Base-by-base conservation (phyloP, 306 rosid genomes). In the Myrica gale region DNA sequence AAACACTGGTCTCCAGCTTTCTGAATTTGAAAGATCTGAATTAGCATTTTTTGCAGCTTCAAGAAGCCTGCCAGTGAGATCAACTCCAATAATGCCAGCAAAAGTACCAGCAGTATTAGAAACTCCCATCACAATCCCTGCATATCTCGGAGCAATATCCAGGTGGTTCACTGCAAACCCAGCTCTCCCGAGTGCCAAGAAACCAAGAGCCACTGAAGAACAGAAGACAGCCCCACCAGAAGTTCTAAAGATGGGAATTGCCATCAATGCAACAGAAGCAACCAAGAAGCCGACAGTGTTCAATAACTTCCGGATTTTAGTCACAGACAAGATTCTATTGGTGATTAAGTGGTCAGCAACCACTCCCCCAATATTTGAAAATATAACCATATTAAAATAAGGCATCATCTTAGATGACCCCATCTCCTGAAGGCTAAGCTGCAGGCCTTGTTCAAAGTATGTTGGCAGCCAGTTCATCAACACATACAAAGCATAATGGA, bases 341-440 rank as follows among this genome's bases (percentile, higher is more conserved):
- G 92, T 88, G 69, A 96, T 90, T 26, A 96, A 82, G 73, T 92
- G 85, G 54, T 96, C 99, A 0, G 98, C 99, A 9, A 89, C 84
- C 66, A 90, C 88, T 37, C 99, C 99, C 0, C 99, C 99, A 23
- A 96, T 90, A 79, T 96, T 96, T 10, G 99, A 92, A 84, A 96
- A 96, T 20, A 96, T 13, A 79, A 96, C 92, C 99, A 96, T 96
- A 85, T 96, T 96, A 21, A 92, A 82, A 85, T 92, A 96, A 21
- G 99, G 99, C 93, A 92, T 48, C 98, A 96, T 96, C 67, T 92
- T 96, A 10, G 98, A 92, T 68, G 97, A 90, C n/a, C 99, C 99
- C 99, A 96, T 92, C n/a, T 96, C 99, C 23, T 92, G 97, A n/a
- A 92, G 90, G 85, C 99, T 92, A 78, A 96, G 91, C 82, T 89